These are phyloP conservation scores for Alternaria brassicae DNA, from an alignment of 2,329 filamentous ascomycete species.

Conservation along the genomic window DNA sequence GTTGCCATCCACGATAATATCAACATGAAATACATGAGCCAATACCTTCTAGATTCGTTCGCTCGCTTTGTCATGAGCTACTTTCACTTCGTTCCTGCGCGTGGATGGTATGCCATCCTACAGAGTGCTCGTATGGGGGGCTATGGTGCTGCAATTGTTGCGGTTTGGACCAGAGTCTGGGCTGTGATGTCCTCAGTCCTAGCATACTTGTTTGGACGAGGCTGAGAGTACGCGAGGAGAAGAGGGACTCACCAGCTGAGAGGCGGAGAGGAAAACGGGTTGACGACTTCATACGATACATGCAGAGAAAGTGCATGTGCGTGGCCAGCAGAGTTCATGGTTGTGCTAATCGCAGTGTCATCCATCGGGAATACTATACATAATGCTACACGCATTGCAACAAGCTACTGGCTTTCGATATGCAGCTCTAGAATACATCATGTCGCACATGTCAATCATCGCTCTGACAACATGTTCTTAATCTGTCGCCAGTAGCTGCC, in stretches of 20 bases:
- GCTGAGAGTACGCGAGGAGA: neutral
- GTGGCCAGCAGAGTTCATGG: neutral
- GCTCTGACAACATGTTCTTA: slow-evolving; percentile 81
- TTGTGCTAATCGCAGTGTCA: neutral
- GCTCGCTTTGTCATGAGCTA: neutral
- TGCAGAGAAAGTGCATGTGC: neutral
- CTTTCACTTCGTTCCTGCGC: neutral
- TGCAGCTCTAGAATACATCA: neutral
- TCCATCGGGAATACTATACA: slow-evolving; percentile 5
- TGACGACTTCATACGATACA: neutral
- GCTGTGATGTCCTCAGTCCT: neutral
- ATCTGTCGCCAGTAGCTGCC: slow-evolving; percentile 75
- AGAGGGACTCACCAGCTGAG: no score
- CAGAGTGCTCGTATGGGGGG: neutral
- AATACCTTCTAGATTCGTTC: neutral
- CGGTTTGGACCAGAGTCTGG: neutral
- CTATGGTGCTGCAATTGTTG: neutral
- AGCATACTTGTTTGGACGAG: neutral
- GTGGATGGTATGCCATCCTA: neutral
- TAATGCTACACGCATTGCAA: slow-evolving; percentile 1
- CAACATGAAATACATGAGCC: neutral
- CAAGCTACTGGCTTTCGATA: slow-evolving; percentile 3
- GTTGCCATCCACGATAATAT: neutral
- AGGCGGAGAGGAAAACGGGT: neutral
- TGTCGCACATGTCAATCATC: slow-evolving; percentile 56